These are phyloP conservation scores for Carex myosuroides DNA, from an alignment of 176 grass and related monocot genomes.

Conservation along the genomic window DNA sequence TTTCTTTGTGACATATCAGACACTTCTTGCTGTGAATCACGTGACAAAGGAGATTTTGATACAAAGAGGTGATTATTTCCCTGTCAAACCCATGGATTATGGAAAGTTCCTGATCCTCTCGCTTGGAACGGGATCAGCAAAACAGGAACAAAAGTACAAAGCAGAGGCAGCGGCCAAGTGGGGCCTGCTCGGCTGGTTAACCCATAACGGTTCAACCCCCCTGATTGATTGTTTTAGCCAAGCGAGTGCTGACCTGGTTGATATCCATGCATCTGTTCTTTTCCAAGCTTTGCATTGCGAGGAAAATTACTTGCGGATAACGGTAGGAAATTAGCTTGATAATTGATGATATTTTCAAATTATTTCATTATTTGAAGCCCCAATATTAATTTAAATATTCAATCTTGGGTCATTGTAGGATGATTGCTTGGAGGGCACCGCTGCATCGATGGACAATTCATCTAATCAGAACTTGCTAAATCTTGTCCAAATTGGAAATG, in stretches of 20 bases:
- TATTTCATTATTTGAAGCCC: not conserved
- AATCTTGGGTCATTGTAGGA: constrained; percentile 6
- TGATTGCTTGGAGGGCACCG: constrained; percentile 26
- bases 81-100: constrained; percentile 29
- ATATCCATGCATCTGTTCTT: constrained; percentile 51
- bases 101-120: constrained; percentile 51
- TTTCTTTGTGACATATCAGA: constrained; percentile 15
- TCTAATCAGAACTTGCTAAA: not conserved
- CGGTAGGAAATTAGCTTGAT: constrained; percentile 2
- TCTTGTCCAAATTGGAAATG: constrained; percentile 24
- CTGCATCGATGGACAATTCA: constrained; percentile 11
- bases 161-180: constrained; percentile 20
- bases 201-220: constrained; percentile 29
- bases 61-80: constrained; percentile 25
- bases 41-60: constrained; percentile 45
- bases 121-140: constrained; percentile 36
- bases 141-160: constrained; percentile 29
- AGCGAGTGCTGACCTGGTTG: constrained; percentile 51
- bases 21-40: constrained; percentile 46
- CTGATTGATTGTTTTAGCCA: constrained; percentile 62
- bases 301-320: constrained; percentile 46
- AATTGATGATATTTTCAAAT: not conserved
- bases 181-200: constrained; percentile 57
- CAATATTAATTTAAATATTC: not conserved
- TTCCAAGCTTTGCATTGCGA: constrained; percentile 36